Evolutionary conservation across 1,284 basidiomycete species (phyloP).

Genomic region (Exsudoporus floridanus): DNA sequence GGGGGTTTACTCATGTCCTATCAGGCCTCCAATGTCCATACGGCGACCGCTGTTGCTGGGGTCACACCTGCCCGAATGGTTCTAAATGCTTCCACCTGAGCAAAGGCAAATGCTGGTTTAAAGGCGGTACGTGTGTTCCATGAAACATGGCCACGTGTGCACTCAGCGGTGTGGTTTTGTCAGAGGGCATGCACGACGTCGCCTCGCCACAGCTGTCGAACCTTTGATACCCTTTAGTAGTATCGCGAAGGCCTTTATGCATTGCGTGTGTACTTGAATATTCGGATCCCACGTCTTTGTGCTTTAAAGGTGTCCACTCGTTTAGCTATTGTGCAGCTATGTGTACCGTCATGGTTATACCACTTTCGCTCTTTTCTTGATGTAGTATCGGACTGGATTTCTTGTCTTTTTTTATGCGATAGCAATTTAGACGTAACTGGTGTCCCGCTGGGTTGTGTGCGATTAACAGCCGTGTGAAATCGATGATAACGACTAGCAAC

Average conservation of each 20-base stretch:
- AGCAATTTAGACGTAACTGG: slow-evolving; percentile 22
- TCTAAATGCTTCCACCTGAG: slow-evolving; percentile 61
- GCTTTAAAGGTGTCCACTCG: slow-evolving; percentile 34
- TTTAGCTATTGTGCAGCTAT: slow-evolving; percentile 24
- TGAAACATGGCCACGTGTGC: not conserved
- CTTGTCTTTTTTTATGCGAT: slow-evolving; percentile 29
- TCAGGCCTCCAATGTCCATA: slow-evolving; percentile 70
- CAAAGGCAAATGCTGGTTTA: slow-evolving; percentile 81
- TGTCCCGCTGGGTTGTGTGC: not conserved
- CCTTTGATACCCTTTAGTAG: slow-evolving; percentile 23
- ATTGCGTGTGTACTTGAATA: slow-evolving; percentile 4
- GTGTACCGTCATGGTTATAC: slow-evolving; percentile 29
- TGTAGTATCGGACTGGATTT: slow-evolving; percentile 22
- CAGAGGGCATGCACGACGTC: slow-evolving; percentile 34
- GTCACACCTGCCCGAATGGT: slow-evolving; percentile 78
- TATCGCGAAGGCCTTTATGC: not conserved
- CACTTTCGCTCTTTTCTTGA: slow-evolving; percentile 33
- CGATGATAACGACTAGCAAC: slow-evolving; percentile 32
- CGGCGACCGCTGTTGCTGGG: slow-evolving; percentile 74
- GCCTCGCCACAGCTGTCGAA: slow-evolving; percentile 16
- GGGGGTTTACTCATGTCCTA: not conserved
- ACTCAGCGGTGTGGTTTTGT: slow-evolving; percentile 6
- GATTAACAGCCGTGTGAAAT: slow-evolving; percentile 35
- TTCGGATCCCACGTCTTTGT: slow-evolving; percentile 18
- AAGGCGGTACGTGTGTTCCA: slow-evolving; percentile 55